Base-by-base conservation (phyloP, 2,329 filamentous ascomycete species). In the Trichothecium sympodiale region DNA sequence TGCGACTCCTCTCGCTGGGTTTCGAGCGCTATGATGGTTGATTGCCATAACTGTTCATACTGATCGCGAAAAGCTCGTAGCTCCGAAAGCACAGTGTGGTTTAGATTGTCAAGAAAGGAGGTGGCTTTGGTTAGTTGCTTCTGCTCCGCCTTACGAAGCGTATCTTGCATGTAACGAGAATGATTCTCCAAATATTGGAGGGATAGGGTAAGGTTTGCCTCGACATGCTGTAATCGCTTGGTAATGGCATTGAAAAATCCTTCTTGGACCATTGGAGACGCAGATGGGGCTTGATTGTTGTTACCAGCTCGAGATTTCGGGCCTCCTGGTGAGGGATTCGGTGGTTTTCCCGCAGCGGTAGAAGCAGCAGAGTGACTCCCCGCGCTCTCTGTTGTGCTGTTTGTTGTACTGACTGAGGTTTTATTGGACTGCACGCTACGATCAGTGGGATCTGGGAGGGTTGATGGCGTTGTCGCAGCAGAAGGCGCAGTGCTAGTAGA, bases 191-290 rank as follows among this genome's bases (percentile, higher is more conserved):
- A 94, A 52, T 98, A 98, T 50, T 94, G 84, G 8, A 96, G 66
- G 0, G 88, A 94, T 9, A 96, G 68, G 0, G 89, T 94, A 9
- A 88, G 86, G 54, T 96, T 98, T 13, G 84, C 76, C 57, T 98
- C 91, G 7, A 96, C 77, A 47, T 88, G 79, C 44, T 89, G 84
- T 4, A 98, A 70, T 2, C 91, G 83, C 57, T 96, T 96, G 43
- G 88, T 86, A 8, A 96, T 81, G 4, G 87, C 85, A 56, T 96
- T 96, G 71, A 95, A 98, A 59, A 98, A 96, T 2, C 84, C 91
- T 54, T 98, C 91, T 56, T 98, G 91, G 1, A 93, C 91, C 0
- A 88, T 87, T 3, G 89, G 88, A 1, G 77, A 74, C 18, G 54
- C 51, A 4, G 48, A 34, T 4, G 53, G 36, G 5, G 51, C 46